A percentile compares a stretch with the other conserved stretches of the same genome.
These are phyloP conservation scores for Pelargonium nanum DNA, from an alignment of 345 rosid genomes.

Conservation along the genomic window DNA sequence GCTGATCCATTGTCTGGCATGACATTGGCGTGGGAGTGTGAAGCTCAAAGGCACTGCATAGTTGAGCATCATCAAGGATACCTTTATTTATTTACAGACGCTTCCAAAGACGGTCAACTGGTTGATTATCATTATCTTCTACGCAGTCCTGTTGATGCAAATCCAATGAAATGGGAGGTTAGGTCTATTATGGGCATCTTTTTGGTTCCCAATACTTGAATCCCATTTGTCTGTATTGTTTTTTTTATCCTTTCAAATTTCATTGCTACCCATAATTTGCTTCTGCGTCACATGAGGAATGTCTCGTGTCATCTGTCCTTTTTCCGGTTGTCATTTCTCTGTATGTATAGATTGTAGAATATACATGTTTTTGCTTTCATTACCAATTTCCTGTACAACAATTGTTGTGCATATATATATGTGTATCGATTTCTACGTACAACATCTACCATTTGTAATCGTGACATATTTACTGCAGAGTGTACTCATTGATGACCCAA, in stretches of 20 bases:
- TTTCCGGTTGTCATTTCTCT: background rate
- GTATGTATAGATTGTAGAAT: background rate
- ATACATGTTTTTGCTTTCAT: background rate
- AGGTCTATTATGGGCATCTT: conserved; percentile 12
- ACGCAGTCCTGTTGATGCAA: conserved; percentile 35
- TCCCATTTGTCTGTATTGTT: background rate
- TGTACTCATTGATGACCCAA: conserved; percentile 45
- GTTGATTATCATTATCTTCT: conserved; percentile 78
- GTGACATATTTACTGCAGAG: conserved; percentile 31
- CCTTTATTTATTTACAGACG: conserved; percentile 82
- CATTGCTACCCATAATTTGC: background rate
- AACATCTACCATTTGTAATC: conserved; percentile 3
- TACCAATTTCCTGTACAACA: background rate
- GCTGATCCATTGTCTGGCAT: conserved; percentile 76
- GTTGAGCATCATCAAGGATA: conserved; percentile 84
- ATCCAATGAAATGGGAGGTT: conserved; percentile 81
- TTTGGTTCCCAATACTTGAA: background rate
- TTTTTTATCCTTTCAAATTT: background rate
- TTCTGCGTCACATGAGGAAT: background rate
- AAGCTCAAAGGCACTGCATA: conserved; percentile 69
- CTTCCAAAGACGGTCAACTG: conserved; percentile 44
- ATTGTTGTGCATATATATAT: background rate
- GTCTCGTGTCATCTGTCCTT: too few species aligned
- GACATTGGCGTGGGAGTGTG: conserved; percentile 75
- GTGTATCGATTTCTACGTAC: background rate